phyloP scores from a whole-genome alignment of 768 basidiomycete species.

The Obba rivulosa region DNA sequence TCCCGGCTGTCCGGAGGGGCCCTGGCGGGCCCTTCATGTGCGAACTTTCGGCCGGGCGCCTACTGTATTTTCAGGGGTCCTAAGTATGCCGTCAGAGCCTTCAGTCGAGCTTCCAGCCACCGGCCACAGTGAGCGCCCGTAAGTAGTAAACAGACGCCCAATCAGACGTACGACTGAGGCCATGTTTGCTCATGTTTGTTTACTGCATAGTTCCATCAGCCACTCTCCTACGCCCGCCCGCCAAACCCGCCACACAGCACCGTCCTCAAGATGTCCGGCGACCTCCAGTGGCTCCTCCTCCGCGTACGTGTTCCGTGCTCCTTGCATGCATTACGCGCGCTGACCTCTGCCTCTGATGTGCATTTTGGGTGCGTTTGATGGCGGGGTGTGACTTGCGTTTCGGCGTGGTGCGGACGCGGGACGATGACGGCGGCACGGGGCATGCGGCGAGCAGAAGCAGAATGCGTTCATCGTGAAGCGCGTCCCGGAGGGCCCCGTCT shows the following conservation, averaged over 20 bases:
- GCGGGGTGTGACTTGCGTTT: background rate
- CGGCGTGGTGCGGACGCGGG: too few relatives aligned
- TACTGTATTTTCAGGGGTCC: too few relatives aligned
- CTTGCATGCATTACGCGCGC: background rate
- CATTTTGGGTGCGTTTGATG: background rate
- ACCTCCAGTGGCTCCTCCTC: constrained; percentile 92
- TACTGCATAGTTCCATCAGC: constrained; percentile 27
- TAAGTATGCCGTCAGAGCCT: too few relatives aligned
- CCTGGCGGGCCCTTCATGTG: too few relatives aligned
- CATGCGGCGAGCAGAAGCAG: constrained; percentile 47
- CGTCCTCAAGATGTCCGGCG: constrained; percentile 65
- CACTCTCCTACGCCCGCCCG: constrained; percentile 18
- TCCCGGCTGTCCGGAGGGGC: too few relatives aligned
- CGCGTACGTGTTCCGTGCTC: constrained; percentile 49
- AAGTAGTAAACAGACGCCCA: background rate
- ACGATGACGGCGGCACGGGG: too few relatives aligned
- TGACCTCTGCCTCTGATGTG: background rate
- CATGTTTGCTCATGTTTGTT: constrained; percentile 16
- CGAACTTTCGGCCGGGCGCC: too few relatives aligned
- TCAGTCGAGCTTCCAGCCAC: too few relatives aligned
- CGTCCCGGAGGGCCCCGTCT: constrained; percentile 63
- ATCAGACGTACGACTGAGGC: background rate
- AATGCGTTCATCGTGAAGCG: constrained; percentile 87
- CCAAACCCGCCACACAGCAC: constrained; percentile 19
- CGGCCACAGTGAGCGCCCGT: too few relatives aligned